Evolutionary conservation across 306 rosid genomes (phyloP).

Genomic region (Sphenostylis stenocarpa): DNA sequence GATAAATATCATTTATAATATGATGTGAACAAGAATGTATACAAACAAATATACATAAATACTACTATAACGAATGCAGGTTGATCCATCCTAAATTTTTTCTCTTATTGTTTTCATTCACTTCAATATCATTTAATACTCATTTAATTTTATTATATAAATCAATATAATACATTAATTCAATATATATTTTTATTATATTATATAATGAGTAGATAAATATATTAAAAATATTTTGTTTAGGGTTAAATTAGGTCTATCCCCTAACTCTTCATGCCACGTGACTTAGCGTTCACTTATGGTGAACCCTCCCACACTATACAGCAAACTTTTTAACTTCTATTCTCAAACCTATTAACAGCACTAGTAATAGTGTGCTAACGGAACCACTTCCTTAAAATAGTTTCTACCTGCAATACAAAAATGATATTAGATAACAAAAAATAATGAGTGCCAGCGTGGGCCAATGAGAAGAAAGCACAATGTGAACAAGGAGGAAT

Average conservation of each 20-base stretch:
- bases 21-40: neutral
- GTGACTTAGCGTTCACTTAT: neutral
- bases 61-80: too few relatives aligned
- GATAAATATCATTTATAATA: neutral
- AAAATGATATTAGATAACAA: too few relatives aligned
- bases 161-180: neutral
- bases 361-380: neutral
- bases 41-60: neutral
- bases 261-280: neutral
- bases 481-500: neutral
- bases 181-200: neutral
- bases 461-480: neutral
- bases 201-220: neutral
- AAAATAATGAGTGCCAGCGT: neutral
- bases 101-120: neutral
- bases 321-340: neutral
- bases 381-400: neutral
- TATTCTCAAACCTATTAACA: too few relatives aligned
- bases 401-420: too few relatives aligned
- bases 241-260: too few relatives aligned
- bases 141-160: neutral
- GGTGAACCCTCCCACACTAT: slow-evolving; percentile 8
- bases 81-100: too few relatives aligned
- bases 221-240: neutral
- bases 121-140: neutral